A percentile compares a stretch with the other conserved stretches of the same genome.
Conservation (phyloP, 179 eudicot genomes). For the Beta lomatogona region DNA sequence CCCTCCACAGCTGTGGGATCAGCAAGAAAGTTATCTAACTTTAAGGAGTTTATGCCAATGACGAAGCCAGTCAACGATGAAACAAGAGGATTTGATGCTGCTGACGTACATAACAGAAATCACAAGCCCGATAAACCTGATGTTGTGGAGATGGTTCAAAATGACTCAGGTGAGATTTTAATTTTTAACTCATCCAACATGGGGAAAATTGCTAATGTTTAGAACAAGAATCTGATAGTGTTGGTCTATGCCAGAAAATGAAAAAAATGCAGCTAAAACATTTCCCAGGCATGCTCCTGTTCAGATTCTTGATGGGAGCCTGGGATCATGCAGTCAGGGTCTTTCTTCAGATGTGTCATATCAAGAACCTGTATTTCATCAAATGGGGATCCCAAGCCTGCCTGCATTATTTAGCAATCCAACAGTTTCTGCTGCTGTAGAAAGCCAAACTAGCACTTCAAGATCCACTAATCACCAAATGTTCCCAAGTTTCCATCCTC, state of each 20-base stretch:
- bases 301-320: constrained; percentile 80
- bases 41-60: constrained; percentile 46
- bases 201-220: constrained; percentile 1
- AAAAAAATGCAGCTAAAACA: constrained; percentile 45
- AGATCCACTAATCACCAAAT: constrained; percentile 48
- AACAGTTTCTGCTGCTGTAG: constrained; percentile 53
- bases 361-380: constrained; percentile 53
- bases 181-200: constrained; percentile 21
- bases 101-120: constrained; percentile 35
- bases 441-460: constrained; percentile 47
- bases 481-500: constrained; percentile 56
- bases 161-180: constrained; percentile 40
- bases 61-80: constrained; percentile 33
- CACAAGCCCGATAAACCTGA: constrained; percentile 35
- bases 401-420: constrained; percentile 46
- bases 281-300: constrained; percentile 81
- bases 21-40: constrained; percentile 39
- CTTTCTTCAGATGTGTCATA: constrained; percentile 49
- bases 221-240: constrained; percentile 26
- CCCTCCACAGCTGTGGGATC: constrained; percentile 32
- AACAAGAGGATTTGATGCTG: constrained; percentile 39
- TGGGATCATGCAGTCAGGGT: constrained; percentile 42
- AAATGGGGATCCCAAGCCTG: constrained; percentile 44
- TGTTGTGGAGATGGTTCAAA: constrained; percentile 38
- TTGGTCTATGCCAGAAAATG: constrained; percentile 36